Conservation (phyloP, 768 basidiomycete species). For the Lentinula detonsa region DNA sequence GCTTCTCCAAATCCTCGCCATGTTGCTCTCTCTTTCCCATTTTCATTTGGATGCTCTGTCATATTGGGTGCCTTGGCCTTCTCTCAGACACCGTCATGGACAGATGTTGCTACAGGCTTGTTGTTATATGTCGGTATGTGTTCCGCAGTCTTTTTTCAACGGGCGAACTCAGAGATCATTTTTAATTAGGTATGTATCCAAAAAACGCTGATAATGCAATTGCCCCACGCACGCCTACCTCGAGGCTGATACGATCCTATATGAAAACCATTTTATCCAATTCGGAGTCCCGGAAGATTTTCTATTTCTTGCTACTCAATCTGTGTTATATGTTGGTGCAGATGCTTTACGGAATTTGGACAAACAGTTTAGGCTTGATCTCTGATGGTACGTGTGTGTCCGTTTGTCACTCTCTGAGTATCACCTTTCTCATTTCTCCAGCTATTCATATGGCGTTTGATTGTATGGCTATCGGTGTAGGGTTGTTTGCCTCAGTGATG, state of each 20-base stretch:
- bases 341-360: constrained; percentile 96
- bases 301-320: constrained; percentile 94
- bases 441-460: constrained; percentile 99
- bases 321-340: constrained; percentile 95
- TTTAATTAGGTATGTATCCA: constrained; percentile 44
- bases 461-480: constrained; percentile 95
- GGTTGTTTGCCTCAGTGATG: constrained; percentile 94
- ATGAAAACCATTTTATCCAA: constrained; percentile 89
- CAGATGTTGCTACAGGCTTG: constrained; percentile 51
- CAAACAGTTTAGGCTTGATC: constrained; percentile 92
- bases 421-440: constrained; percentile 23
- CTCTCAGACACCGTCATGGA: constrained; percentile 50
- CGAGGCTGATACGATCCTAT: constrained; percentile 58
- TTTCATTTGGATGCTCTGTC: constrained; percentile 38
- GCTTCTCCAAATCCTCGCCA: constrained; percentile 48
- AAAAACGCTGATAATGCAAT: constrained; percentile 35
- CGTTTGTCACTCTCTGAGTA: constrained; percentile 1
- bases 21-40: constrained; percentile 54
- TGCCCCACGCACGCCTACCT: constrained; percentile 45
- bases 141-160: background rate
- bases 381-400: constrained; percentile 73
- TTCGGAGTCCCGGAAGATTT: constrained; percentile 90
- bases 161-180: background rate
- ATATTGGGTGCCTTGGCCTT: constrained; percentile 60
- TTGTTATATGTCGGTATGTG: constrained; percentile 61